A percentile compares a stretch with the other conserved stretches of the same genome.
These are phyloP conservation scores for Digitaria exilis DNA, from an alignment of 202 grass and related monocot genomes.

Conservation along the genomic window DNA sequence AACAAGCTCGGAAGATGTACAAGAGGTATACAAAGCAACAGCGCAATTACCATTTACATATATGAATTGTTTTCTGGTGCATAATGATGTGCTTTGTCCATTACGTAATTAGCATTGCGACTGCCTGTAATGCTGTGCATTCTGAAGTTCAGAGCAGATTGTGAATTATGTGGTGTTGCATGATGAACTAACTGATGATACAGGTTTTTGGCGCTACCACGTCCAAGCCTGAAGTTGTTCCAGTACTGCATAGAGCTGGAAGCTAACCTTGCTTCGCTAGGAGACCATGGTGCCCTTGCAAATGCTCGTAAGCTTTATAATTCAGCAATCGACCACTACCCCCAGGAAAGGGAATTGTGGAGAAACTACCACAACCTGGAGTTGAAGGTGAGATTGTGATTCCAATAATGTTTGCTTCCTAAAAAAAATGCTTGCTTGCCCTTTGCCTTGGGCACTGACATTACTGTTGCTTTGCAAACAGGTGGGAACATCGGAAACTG, in stretches of 20 bases:
- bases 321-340: conserved; percentile 54
- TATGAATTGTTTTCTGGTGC: neutral
- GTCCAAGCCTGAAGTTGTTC: conserved; percentile 73
- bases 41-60: neutral
- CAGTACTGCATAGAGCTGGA: conserved; percentile 78
- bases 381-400: conserved; percentile 68
- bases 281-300: conserved; percentile 43
- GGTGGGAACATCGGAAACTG: conserved; percentile 79
- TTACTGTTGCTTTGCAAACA: conserved; percentile 31
- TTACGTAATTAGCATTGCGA: neutral
- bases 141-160: neutral
- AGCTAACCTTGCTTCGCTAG: conserved; percentile 57
- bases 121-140: neutral
- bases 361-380: conserved; percentile 84
- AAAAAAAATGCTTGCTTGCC: neutral
- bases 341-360: conserved; percentile 71
- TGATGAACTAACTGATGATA: neutral
- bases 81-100: neutral
- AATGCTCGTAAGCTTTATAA: conserved; percentile 70
- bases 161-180: neutral
- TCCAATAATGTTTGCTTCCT: neutral
- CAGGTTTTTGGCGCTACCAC: conserved; percentile 71
- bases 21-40: conserved; percentile 45
- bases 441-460: neutral
- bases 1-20: conserved; percentile 59